Conservation (phyloP, 2,329 filamentous ascomycete genomes). For the Aspergillus hiratsukae region DNA sequence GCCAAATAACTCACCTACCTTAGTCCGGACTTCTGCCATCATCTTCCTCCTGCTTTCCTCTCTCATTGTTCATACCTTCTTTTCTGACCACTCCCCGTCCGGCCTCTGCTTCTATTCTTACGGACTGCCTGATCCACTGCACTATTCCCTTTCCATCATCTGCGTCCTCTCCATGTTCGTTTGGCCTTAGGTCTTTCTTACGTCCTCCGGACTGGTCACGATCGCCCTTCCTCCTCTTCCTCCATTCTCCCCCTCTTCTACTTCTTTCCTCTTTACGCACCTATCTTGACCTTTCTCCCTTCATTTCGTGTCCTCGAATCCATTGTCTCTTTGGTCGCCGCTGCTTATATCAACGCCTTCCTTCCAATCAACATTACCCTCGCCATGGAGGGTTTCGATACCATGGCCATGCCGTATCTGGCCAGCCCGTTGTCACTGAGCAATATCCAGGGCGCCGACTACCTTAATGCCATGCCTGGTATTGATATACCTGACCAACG, state of each 20-base stretch:
- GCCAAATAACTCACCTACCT: neutral
- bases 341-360: neutral
- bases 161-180: neutral
- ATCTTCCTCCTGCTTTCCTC: neutral
- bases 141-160: constrained; percentile 3
- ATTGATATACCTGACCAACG: constrained; percentile 56
- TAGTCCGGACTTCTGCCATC: neutral
- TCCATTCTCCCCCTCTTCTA: neutral
- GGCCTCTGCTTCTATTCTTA: neutral
- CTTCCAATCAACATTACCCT: constrained; percentile 7
- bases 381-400: constrained; percentile 55
- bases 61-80: neutral
- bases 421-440: constrained; percentile 54
- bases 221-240: neutral
- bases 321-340: neutral
- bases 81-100: neutral
- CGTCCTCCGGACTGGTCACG: neutral
- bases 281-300: neutral
- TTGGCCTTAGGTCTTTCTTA: neutral
- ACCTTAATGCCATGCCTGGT: constrained; percentile 46
- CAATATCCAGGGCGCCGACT: constrained; percentile 46
- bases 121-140: constrained; percentile 1
- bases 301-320: neutral
- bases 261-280: neutral
- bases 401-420: constrained; percentile 60